Percentiles rank a stretch among this genome's conserved stretches.
Evolutionary conservation across 768 basidiomycete genomes (phyloP).

Genomic region (Lactarius hengduanensis): DNA sequence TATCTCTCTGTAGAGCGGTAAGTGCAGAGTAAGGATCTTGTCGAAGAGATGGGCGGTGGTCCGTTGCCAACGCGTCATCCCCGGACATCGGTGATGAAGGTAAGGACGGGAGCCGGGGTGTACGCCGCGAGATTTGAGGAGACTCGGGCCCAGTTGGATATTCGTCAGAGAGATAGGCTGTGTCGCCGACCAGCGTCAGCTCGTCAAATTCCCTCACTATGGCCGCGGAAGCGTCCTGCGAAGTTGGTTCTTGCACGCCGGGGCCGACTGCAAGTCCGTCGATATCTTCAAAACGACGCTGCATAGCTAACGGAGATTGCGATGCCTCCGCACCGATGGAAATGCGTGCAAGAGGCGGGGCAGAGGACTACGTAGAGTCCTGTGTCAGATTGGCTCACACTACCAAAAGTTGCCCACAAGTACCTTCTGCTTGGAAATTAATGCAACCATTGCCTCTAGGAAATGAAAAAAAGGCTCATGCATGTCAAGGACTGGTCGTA

Average conservation of each 20-base stretch:
- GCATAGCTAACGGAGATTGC: not conserved
- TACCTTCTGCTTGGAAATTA: conserved; percentile 36
- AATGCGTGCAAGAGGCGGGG: not conserved
- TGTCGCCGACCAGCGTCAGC: conserved; percentile 2
- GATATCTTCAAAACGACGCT: not conserved
- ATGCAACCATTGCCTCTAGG: conserved; percentile 44
- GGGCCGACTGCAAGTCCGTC: not conserved
- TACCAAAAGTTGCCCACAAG: conserved; percentile 27
- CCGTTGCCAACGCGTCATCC: not conserved
- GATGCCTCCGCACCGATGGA: not conserved
- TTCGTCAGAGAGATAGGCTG: not conserved
- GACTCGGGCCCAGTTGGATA: not conserved
- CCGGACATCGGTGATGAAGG: not conserved
- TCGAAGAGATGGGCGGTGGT: conserved; percentile 3
- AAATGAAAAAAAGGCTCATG: conserved; percentile 51
- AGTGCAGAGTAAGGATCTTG: conserved; percentile 29
- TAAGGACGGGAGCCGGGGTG: not conserved
- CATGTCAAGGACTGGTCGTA: conserved; percentile 43
- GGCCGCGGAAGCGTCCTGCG: not conserved
- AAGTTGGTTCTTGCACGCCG: not conserved
- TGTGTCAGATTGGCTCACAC: not conserved
- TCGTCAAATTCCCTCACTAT: conserved; percentile 4
- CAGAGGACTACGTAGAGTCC: not conserved
- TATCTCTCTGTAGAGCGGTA: conserved; percentile 22
- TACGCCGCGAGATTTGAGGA: not conserved